Conservation (phyloP, 1,284 basidiomycete genomes). For the Tilletiaria anomala region DNA sequence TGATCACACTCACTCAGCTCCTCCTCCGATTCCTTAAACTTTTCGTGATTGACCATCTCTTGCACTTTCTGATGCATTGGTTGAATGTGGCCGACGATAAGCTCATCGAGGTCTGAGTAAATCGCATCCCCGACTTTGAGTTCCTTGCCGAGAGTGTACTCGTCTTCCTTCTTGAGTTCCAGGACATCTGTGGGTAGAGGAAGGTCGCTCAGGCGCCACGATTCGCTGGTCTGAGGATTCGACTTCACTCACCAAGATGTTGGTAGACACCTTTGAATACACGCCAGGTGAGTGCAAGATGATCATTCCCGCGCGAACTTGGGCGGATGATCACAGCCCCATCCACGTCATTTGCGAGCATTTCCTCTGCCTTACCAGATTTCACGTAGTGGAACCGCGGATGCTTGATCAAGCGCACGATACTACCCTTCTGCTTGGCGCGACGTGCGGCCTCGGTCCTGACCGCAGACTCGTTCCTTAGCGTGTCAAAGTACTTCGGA, state of each 20-base stretch:
- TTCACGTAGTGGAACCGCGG: constrained; percentile 98
- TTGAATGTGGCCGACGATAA: constrained; percentile 93
- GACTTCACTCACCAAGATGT: constrained; percentile 60
- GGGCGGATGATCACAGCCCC: constrained; percentile 67
- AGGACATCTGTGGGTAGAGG: constrained; percentile 53
- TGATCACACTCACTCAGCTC: constrained; percentile 58
- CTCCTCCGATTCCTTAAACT: constrained; percentile 76
- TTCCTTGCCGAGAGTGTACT: constrained; percentile 54
- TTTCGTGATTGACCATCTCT: constrained; percentile 87
- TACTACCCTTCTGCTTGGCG: constrained; percentile 50
- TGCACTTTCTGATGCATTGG: constrained; percentile 87
- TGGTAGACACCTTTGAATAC: constrained; percentile 87
- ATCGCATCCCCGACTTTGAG: constrained; percentile 63
- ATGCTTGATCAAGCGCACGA: constrained; percentile 72
- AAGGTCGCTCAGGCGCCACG: not conserved
- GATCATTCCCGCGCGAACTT: constrained; percentile 81
- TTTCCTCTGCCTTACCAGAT: constrained; percentile 72
- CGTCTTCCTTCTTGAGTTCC: constrained; percentile 60
- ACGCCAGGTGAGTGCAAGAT: constrained; percentile 98
- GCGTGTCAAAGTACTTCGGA: constrained; percentile 53
- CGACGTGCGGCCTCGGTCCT: constrained; percentile 56
- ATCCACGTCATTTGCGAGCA: constrained; percentile 73
- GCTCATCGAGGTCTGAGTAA: constrained; percentile 90
- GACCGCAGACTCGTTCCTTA: constrained; percentile 53
- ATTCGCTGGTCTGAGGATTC: not conserved